Conservation (phyloP, 306 rosid genomes). For the Vigna radiata region DNA sequence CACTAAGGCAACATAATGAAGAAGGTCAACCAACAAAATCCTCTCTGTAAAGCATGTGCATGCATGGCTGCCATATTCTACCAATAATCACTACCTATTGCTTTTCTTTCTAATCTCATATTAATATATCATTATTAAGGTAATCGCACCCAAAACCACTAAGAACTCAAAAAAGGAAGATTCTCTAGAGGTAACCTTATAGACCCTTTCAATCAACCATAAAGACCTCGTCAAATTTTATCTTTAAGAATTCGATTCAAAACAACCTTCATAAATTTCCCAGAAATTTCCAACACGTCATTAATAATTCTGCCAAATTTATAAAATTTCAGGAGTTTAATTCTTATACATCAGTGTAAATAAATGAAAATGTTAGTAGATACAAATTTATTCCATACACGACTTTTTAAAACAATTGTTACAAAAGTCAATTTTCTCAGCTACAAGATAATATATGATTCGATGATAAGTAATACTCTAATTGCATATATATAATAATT, state of each 20-base stretch:
- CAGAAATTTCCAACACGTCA: no score
- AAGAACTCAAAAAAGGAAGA: slow-evolving; percentile 3
- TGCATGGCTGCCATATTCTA: background rate
- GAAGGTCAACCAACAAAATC: background rate
- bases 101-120: background rate
- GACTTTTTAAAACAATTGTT: background rate
- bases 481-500: no score
- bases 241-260: no score
- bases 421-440: background rate
- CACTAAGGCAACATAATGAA: slow-evolving; percentile 26
- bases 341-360: background rate
- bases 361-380: no score
- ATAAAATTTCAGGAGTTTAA: background rate
- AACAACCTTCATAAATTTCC: no score
- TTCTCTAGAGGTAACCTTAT: background rate
- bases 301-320: no score
- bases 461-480: no score
- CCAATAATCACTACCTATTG: background rate
- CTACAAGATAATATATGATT: background rate
- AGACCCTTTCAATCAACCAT: background rate
- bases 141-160: background rate
- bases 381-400: no score
- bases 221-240: background rate
- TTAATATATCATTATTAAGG: background rate
- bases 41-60: background rate